Evolutionary conservation across 1,284 basidiomycete species (phyloP), one percentile per base, ranked within the genome.

Genomic region (Gyrodon tennesseensis): DNA sequence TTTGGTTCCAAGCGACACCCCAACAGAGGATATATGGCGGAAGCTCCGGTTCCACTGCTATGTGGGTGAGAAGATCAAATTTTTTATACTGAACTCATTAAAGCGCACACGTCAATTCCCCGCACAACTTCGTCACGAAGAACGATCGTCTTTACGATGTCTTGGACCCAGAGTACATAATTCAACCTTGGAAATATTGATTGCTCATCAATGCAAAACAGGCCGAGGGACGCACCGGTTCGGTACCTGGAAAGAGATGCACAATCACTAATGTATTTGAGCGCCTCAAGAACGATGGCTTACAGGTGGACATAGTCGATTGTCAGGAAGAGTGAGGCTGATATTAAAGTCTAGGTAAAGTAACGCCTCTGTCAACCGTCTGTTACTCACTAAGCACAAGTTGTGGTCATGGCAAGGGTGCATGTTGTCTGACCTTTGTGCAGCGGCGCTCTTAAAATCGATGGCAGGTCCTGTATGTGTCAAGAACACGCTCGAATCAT

Each of bases 11-110:
- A 74, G 4, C 78, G 81, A 72, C 88, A 90, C 0, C 85, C 84
- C 0, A 98, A 82, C 1, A 97, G 79, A 0, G 95, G 89, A 70
- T 98, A 98, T 67, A 98, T 94, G 1, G 87, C 92, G 0, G 92
- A 91, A 13, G 94, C 89, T 1, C 96, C 96, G 13, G 94, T 96
- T 23, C 96, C 96, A 49, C 94, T 96, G 68, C 16, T 46, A 39
- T 8, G 18, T 41, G 3, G 23, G 29, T 60, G 44, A 65, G 68
- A 59, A 53, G 25, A 37, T 34, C n/a, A 31, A 41, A 21, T 21
- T 31, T 23, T n/a, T n/a, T n/a, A n/a, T 2, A 41, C 40, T 15
- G 21, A 52, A 58, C 13, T 23, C 21, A 9, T 52, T 8, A 23
- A 44, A 15, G 71, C 80, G 40, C 69, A 87, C 86, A 89, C 80